These are phyloP conservation scores for Gossypium thurberi DNA, from an alignment of 345 rosid genomes.

Conservation along the genomic window DNA sequence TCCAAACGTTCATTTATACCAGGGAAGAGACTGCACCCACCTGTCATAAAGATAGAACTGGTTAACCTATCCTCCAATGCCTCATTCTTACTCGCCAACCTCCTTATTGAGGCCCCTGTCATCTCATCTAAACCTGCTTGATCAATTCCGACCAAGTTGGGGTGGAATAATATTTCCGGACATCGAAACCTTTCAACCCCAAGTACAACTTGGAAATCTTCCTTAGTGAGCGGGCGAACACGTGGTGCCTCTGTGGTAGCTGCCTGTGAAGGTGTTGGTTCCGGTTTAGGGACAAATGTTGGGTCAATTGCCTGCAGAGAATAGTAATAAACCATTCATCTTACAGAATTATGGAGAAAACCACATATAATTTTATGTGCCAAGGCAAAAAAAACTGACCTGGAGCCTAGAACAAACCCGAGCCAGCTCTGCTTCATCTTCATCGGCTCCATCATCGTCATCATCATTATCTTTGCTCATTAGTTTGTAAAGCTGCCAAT, in stretches of 20 bases:
- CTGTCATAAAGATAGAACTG: constrained; percentile 69
- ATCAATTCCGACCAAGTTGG: constrained; percentile 74
- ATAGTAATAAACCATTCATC: not conserved
- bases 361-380: not conserved
- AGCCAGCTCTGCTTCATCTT: constrained; percentile 63
- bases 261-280: constrained; percentile 41
- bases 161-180: constrained; percentile 75
- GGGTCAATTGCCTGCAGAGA: constrained; percentile 67
- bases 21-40: constrained; percentile 66
- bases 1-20: constrained; percentile 71
- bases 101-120: constrained; percentile 66
- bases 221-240: constrained; percentile 60
- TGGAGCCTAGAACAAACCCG: constrained; percentile 73
- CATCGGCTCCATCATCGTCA: constrained; percentile 33
- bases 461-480: constrained; percentile 92
- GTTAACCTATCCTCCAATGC: constrained; percentile 57
- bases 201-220: constrained; percentile 71
- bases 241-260: constrained; percentile 46
- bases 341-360: not conserved
- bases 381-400: constrained; percentile 25
- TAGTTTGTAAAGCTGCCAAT: constrained; percentile 91
- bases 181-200: constrained; percentile 86
- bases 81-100: constrained; percentile 39
- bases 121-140: constrained; percentile 85
- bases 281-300: constrained; percentile 61